Evolutionary conservation across 2,329 filamentous ascomycete genomes (phyloP), one percentile per base, ranked within the genome.

Genomic region (Rutstroemia sydowiana): DNA sequence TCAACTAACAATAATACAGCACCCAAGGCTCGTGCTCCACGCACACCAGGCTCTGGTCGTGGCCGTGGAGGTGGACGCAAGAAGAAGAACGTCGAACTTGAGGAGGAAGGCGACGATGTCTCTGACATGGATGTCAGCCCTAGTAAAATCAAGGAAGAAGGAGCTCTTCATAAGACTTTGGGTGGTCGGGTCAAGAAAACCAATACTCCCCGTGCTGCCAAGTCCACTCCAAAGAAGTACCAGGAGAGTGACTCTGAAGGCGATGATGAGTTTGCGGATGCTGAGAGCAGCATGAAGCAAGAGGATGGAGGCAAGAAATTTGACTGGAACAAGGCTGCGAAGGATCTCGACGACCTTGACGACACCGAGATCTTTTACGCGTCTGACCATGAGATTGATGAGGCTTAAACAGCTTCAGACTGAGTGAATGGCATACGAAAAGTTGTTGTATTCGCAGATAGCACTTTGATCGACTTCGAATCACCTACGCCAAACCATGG

Each of bases 101-200:
- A 50, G 6, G 54, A 53, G 2, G 57, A 48, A 18, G 56, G 55
- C 18, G 60, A 57, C 2, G 56, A 59, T 1, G 57, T 48, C 3
- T 47, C 47, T 0, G 43, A 40, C 0, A 32, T 34, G 3, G 42
- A 46, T 0, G 49, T 53, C 1, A 48, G 58, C 1, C 47, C 56
- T 5, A 62, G 60, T 44, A 55, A 54, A 10, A 39, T 56, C 4
- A 63, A 62, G 48, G 55, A 54, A 14, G 47, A 34, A 0, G 47
- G 31, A 0, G 2, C 34, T 0, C 7, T 63, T 1, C 59, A 65
- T 32, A 64, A 63, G 48, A 52, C 57, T 1, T 52, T 56, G 16
- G 21, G 28, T 9, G 57, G 58, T 10, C 55, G 64, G 2, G 50
- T 64, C 5, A n/a, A 39, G 0, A 65, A 63, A 37, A n/a, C n/a